Conservation (phyloP, 2,329 filamentous ascomycete genomes). For the Penicillium polonicum region DNA sequence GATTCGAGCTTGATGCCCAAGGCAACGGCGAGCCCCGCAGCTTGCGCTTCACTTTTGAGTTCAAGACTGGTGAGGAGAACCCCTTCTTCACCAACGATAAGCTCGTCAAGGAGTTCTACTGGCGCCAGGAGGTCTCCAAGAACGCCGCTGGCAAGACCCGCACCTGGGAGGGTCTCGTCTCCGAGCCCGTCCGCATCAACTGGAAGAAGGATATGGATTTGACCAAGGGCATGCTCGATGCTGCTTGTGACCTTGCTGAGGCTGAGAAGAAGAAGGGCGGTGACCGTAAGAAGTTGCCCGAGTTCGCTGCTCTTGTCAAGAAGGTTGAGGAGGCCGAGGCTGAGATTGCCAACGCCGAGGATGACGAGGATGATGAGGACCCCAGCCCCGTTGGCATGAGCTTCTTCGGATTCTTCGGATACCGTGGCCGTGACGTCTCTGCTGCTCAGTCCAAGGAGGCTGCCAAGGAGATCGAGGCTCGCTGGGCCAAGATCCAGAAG, state of each 20-base stretch:
- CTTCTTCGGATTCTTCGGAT: constrained; percentile 92
- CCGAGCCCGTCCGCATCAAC: constrained; percentile 81
- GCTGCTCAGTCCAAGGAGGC: constrained; percentile 69
- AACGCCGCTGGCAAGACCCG: constrained; percentile 45
- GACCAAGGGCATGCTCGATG: constrained; percentile 74
- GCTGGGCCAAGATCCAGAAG: constrained; percentile 49
- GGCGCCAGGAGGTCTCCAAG: constrained; percentile 60
- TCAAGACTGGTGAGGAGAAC: constrained; percentile 63
- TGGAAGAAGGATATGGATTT: constrained; percentile 87
- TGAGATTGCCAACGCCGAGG: constrained; percentile 34
- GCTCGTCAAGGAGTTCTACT: constrained; percentile 91
- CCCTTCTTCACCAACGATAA: constrained; percentile 75
- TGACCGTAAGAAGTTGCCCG: constrained; percentile 52
- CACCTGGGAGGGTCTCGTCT: constrained; percentile 74
- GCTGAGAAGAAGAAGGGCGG: constrained; percentile 54
- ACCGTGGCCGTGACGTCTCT: constrained; percentile 66
- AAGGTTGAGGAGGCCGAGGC: constrained; percentile 43
- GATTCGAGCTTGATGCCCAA: constrained; percentile 68
- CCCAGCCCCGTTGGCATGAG: constrained; percentile 63
- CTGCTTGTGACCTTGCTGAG: constrained; percentile 68
- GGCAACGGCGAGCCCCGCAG: constrained; percentile 74
- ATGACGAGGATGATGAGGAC: constrained; percentile 30
- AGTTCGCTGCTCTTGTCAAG: constrained; percentile 54
- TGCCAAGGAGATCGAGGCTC: constrained; percentile 59
- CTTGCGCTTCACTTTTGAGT: constrained; percentile 74